phyloP scores from a whole-genome alignment of 2,329 filamentous ascomycete species.

The Taxawa tesnikishii region DNA sequence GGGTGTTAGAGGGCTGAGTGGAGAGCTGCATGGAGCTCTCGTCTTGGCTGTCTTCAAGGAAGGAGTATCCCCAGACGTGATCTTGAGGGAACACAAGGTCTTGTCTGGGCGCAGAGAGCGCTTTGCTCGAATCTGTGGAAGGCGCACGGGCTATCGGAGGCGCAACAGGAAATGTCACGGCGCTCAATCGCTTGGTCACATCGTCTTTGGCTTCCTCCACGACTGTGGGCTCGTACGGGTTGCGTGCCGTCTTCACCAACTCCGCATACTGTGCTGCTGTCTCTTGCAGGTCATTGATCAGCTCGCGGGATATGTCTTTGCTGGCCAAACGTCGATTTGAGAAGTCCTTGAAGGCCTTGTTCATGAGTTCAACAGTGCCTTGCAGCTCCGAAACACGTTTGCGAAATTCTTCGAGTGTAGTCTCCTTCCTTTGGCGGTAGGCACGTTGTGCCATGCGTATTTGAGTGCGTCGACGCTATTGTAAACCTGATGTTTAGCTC shows the following conservation, averaged over 20 bases:
- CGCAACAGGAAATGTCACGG: not conserved
- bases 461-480: constrained; percentile 67
- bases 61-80: not conserved
- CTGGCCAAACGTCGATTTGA: constrained; percentile 36
- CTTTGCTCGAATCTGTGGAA: not conserved
- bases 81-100: no score
- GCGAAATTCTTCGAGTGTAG: constrained; percentile 61
- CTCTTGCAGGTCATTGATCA: constrained; percentile 12
- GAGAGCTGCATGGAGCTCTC: not conserved
- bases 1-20: not conserved
- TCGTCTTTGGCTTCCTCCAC: not conserved
- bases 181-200: not conserved
- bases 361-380: constrained; percentile 60
- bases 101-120: not conserved
- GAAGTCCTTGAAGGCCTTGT: constrained; percentile 54
- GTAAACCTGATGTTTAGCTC: no score
- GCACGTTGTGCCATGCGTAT: constrained; percentile 78
- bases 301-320: not conserved
- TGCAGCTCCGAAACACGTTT: constrained; percentile 58
- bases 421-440: constrained; percentile 76
- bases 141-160: not conserved
- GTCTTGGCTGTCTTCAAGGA: not conserved
- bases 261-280: constrained; percentile 5
- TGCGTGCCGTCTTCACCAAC: constrained; percentile 12
- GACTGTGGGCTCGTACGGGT: constrained; percentile 8